These are phyloP conservation scores for Collybiopsis luxurians DNA, from an alignment of 768 basidiomycete species.

Conservation along the genomic window DNA sequence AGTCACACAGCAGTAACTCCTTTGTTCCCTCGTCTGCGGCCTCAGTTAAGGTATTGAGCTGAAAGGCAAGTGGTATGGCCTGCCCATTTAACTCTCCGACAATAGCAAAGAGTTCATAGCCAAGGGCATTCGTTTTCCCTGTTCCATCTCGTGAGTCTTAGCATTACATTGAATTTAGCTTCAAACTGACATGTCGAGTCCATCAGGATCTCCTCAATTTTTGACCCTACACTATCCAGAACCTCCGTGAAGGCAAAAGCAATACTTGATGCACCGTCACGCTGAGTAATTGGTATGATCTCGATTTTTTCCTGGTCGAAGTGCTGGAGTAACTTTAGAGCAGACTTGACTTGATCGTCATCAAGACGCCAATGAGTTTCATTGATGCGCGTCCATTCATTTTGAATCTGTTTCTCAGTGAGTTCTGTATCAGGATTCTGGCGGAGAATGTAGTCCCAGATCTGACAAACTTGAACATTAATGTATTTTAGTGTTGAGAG, in stretches of 20 bases:
- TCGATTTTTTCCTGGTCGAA: conserved; percentile 5
- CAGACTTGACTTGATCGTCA: conserved; percentile 24
- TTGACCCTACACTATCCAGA: neutral
- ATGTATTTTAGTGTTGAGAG: neutral
- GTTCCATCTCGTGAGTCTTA: neutral
- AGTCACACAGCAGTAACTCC: conserved; percentile 20
- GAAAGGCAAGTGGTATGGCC: conserved; percentile 29
- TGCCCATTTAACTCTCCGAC: conserved; percentile 30
- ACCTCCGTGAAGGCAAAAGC: neutral
- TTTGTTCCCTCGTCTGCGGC: conserved; percentile 19
- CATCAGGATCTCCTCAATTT: neutral
- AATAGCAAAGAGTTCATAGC: conserved; percentile 29
- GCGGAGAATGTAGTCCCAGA: conserved; percentile 19
- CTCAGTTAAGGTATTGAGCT: conserved; percentile 19
- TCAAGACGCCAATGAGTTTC: conserved; percentile 21
- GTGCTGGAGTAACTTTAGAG: conserved; percentile 17
- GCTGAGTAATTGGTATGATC: neutral
- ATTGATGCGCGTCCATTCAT: conserved; percentile 16
- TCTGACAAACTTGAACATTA: conserved; percentile 4
- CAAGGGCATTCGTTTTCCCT: conserved; percentile 27
- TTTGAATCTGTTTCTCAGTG: conserved; percentile 17
- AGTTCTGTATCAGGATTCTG: conserved; percentile 8
- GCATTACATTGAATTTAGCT: neutral
- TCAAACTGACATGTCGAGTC: conserved; percentile 5
- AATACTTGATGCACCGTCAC: neutral